Conservation (phyloP, 2,329 filamentous ascomycete species). For the Lomentospora prolificans region DNA sequence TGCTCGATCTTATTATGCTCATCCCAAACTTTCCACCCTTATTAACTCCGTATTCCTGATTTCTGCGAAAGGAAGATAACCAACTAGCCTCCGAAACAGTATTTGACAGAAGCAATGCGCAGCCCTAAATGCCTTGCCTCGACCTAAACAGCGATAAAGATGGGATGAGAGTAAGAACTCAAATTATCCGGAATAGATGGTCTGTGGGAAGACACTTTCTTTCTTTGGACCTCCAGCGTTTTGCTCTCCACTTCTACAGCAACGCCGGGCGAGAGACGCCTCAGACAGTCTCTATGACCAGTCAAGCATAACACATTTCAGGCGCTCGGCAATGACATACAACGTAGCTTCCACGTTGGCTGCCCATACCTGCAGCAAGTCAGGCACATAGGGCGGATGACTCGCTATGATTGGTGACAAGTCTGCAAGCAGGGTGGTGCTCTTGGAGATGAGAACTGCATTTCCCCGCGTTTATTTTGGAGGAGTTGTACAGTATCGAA, state of each 20-base stretch:
- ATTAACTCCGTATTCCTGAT: background rate
- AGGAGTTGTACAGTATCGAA: background rate
- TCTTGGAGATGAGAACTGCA: too few relatives aligned
- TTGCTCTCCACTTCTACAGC: background rate
- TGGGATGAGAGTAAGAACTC: background rate
- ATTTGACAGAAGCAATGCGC: too few relatives aligned
- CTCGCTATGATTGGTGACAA: background rate
- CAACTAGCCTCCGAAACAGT: background rate
- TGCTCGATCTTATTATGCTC: background rate
- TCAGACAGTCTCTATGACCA: too few relatives aligned
- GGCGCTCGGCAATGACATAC: background rate
- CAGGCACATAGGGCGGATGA: background rate
- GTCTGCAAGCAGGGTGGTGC: too few relatives aligned
- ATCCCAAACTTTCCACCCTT: too few relatives aligned
- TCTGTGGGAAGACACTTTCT: background rate
- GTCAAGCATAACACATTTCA: too few relatives aligned
- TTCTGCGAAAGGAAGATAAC: background rate
- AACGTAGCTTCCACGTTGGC: background rate
- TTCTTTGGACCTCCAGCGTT: too few relatives aligned
- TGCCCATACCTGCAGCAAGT: background rate
- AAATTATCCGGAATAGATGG: background rate
- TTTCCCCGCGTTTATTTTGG: background rate
- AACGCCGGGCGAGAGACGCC: background rate
- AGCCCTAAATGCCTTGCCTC: too few relatives aligned
- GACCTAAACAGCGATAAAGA: too few relatives aligned